Evolutionary conservation across 2,329 filamentous ascomycete species (phyloP), one percentile per base, ranked within the genome.

Genomic region (Aspergillus sojae): DNA sequence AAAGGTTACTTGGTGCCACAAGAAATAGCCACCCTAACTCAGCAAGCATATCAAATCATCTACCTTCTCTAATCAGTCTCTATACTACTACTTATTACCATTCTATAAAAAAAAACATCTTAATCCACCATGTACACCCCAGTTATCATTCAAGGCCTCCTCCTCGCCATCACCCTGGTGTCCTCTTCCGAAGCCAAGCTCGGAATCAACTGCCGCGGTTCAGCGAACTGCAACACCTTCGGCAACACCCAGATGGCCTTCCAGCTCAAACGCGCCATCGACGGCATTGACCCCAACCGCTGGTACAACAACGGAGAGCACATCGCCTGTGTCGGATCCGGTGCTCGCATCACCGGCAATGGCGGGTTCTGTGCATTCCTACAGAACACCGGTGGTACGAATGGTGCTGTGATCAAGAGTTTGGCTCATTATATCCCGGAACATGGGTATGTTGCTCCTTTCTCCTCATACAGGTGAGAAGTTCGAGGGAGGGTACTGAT

Each of bases 181-280:
- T 11, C 48, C 26, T 52, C 28, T 16, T 52, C 26, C 48, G 14
- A 19, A 30, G 23, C 48, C 10, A n/a, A 32, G 19, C 48, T 52
- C 19, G 48, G 48, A 16, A 52, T 32, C 48, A 52, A 52, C 48
- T 52, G 48, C 48, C 48, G 48, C 28, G 48, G 48, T n/a, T 52
- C 28, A 4, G 48, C 48, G 11, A 52, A 52, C 26, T 52, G 48
- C 48, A 52, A 32, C 48, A 52, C 48, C 14, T 32, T 52, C 19
- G 28, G 48, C 16, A 32, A 32, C 28, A 19, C 48, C 28, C 26
- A 32, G 19, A 52, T 34, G 11, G 48, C 48, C 48, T 19, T n/a
- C 9, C 26, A 52, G 48, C 48, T 52, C 28, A 52, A 30, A n/a
- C 19, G 5, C 19, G 28, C 28, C 9, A 52, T 52, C 4, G 26